Evolutionary conservation across 1,284 basidiomycete genomes (phyloP), one percentile per base, ranked within the genome.

Genomic region (Puccinia horiana): DNA sequence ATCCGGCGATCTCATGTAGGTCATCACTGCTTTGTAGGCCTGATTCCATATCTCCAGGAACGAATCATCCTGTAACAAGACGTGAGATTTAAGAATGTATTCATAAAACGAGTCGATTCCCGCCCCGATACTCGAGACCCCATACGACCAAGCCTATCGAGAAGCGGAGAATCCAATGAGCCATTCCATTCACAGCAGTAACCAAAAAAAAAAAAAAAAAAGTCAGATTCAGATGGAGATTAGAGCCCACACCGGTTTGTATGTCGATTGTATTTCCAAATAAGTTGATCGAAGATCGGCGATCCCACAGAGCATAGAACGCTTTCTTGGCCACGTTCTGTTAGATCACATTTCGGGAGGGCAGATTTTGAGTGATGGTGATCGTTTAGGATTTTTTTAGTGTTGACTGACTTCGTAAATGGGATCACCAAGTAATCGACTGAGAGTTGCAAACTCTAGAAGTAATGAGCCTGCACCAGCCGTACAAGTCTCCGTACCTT

Each of bases 91-190:
- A 69, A 94, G 86, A 23, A 93, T 94, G 86, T 95, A 96, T 87
- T 98, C 95, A 86, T 93, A 95, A 86, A 95, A 96, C 12, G 93
- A 95, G 86, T 97, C 95, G 75, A 96, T 92, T 0, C 95, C 95
- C 18, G 95, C 95, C 40, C 95, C 95, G 49, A 95, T 93, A 5
- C 93, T 91, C 47, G 91, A 92, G 6, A 92, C 83, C 2, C 75
- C 83, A 40, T 85, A 84, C 16, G 85, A 78, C 86, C 86, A 86
- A 29, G 49, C 52, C 80, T 81, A 47, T 9, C 14, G 9, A 61
- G 8, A 49, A 44, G 4, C 67, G 82, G 42, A 20, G n/a, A n/a
- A n/a, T n/a, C n/a, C n/a, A n/a, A n/a, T n/a, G n/a, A n/a, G n/a
- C n/a, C n/a, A n/a, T n/a, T n/a, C n/a, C n/a, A n/a, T n/a, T n/a